A percentile compares a stretch with the other conserved stretches of the same genome.
phyloP scores from a whole-genome alignment of 257 asterid species.

The Knoxia roxburghii region DNA sequence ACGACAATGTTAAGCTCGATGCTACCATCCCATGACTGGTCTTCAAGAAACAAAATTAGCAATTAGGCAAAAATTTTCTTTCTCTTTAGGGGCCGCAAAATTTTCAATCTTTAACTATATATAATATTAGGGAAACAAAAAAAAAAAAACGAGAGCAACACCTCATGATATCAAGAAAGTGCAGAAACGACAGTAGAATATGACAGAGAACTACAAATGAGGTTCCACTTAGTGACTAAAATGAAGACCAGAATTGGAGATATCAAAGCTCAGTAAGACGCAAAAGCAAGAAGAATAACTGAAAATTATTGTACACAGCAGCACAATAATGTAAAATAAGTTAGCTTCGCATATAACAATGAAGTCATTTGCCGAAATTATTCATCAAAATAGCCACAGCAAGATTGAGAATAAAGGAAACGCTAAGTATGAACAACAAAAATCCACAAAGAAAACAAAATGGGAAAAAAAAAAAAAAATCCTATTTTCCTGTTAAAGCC shows the following conservation, averaged over 20 bases:
- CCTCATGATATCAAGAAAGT: not conserved
- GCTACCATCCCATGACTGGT: constrained; percentile 4
- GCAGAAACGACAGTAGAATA: not conserved
- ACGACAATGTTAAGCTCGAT: constrained; percentile 12
- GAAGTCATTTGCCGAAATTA: too few relatives aligned
- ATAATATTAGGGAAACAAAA: too few relatives aligned
- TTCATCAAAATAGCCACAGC: not conserved
- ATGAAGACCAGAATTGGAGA: not conserved
- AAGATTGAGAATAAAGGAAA: not conserved
- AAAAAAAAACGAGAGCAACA: not conserved
- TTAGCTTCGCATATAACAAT: too few relatives aligned
- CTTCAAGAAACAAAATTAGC: not conserved
- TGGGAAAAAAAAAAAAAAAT: not conserved
- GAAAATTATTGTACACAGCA: not conserved
- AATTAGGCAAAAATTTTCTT: not conserved
- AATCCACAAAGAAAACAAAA: not conserved
- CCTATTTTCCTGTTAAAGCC: not conserved
- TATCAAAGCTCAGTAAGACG: not conserved
- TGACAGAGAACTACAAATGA: not conserved
- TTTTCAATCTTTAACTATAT: not conserved
- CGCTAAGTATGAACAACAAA: not conserved
- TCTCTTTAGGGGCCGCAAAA: not conserved
- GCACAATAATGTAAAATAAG: too few relatives aligned
- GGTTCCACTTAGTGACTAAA: not conserved
- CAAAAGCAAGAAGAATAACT: not conserved